phyloP scores from a whole-genome alignment of 129 eudicot genomes.

The Lonicera japonica region DNA sequence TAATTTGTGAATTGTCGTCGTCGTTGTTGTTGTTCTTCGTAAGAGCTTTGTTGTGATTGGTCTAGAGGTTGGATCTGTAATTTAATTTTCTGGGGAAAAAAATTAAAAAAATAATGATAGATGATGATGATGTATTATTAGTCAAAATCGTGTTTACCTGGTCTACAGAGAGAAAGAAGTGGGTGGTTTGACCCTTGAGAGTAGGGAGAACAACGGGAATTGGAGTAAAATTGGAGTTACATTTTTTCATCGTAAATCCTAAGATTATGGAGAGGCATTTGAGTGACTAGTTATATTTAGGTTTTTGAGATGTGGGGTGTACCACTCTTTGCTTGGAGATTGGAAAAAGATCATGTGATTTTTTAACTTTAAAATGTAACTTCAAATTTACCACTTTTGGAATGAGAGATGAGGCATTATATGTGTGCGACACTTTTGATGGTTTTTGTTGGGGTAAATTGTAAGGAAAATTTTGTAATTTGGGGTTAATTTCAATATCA shows the following conservation, averaged over 20 bases:
- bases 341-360: not conserved
- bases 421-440: too few species aligned
- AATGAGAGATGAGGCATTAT: too few species aligned
- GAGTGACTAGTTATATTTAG: not conserved
- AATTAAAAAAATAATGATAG: not conserved
- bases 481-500: too few species aligned
- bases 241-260: not conserved
- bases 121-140: not conserved
- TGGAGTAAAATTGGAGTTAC: not conserved
- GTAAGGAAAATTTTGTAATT: too few species aligned
- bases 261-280: not conserved
- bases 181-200: slow-evolving; percentile 17
- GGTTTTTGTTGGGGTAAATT: too few species aligned
- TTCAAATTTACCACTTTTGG: not conserved
- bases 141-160: slow-evolving; percentile 20
- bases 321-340: not conserved
- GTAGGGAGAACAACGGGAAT: not conserved
- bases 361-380: too few species aligned
- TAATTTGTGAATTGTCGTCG: not conserved
- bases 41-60: slow-evolving; percentile 3
- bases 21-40: not conserved
- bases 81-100: not conserved
- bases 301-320: not conserved
- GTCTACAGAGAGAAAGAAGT: not conserved
- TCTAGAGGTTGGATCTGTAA: not conserved